phyloP scores from a whole-genome alignment of 2,329 filamentous ascomycete species.

The Botrytis medusae region DNA sequence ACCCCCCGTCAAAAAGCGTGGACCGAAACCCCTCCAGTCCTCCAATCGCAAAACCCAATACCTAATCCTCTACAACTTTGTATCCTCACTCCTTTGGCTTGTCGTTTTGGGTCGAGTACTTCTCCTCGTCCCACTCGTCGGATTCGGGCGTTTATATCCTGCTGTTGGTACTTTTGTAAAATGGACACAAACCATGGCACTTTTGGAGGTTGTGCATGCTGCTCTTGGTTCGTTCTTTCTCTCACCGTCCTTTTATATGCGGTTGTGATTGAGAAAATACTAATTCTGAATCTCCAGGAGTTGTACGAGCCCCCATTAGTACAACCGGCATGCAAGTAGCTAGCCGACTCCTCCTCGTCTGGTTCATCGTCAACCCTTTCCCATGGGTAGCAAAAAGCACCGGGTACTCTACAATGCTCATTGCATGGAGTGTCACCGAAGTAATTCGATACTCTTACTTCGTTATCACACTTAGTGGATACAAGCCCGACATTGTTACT shows the following conservation, averaged over 20 bases:
- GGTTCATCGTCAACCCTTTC: constrained; percentile 76
- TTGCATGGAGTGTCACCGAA: constrained; percentile 88
- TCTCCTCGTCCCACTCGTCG: constrained; percentile 52
- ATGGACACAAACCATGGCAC: constrained; percentile 80
- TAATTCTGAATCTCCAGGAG: constrained; percentile 49
- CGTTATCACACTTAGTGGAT: constrained; percentile 65
- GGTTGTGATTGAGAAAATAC: constrained; percentile 1
- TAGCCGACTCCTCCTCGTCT: constrained; percentile 83
- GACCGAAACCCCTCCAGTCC: constrained; percentile 36
- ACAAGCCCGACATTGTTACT: constrained; percentile 64
- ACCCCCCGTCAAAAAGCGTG: constrained; percentile 25
- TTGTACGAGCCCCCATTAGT: constrained; percentile 80
- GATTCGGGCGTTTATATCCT: constrained; percentile 59
- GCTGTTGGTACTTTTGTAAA: constrained; percentile 67
- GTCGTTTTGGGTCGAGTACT: constrained; percentile 70
- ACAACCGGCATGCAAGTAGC: constrained; percentile 91
- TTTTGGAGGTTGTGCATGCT: constrained; percentile 82
- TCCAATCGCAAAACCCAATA: constrained; percentile 62
- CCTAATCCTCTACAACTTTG: constrained; percentile 80
- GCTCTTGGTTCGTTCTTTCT: constrained; percentile 60
- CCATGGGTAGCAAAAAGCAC: constrained; percentile 60
- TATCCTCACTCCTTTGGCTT: constrained; percentile 76
- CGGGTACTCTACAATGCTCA: constrained; percentile 74
- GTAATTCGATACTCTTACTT: constrained; percentile 94
- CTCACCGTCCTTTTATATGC: not conserved